These are phyloP conservation scores for Sorghum bicolor DNA, from an alignment of 176 grass and related monocot species.

Conservation along the genomic window DNA sequence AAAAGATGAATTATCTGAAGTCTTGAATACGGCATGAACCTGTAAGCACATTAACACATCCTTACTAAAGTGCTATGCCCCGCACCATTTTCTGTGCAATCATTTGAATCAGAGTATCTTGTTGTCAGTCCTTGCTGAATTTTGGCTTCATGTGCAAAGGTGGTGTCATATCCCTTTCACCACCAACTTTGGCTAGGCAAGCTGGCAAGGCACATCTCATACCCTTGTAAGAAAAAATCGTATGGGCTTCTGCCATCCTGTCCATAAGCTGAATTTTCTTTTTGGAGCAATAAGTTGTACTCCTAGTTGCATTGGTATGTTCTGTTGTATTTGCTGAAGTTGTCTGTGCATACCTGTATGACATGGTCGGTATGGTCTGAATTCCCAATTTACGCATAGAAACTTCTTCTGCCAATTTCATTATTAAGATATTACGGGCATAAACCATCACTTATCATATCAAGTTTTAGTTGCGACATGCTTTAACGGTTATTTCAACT, in stretches of 20 bases:
- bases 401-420: not conserved
- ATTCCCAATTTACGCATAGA: not conserved
- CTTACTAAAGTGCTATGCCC: not conserved
- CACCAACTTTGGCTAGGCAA: not conserved
- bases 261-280: not conserved
- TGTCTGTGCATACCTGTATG: not conserved
- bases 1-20: not conserved
- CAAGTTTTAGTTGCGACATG: not conserved
- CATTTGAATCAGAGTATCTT: not conserved
- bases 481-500: slow-evolving; percentile 20
- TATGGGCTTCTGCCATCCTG: not conserved
- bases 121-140: not conserved
- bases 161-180: slow-evolving; percentile 5
- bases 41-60: not conserved
- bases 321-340: not conserved
- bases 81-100: not conserved
- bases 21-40: not conserved
- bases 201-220: not conserved
- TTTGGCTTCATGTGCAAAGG: not conserved
- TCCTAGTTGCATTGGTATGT: not conserved
- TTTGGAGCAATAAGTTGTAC: not conserved
- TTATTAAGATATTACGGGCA: not conserved
- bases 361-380: not conserved
- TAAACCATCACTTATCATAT: not conserved
- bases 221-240: not conserved